Evolutionary conservation across 2,329 filamentous ascomycete genomes (phyloP).

Genomic region (Nemania serpens): DNA sequence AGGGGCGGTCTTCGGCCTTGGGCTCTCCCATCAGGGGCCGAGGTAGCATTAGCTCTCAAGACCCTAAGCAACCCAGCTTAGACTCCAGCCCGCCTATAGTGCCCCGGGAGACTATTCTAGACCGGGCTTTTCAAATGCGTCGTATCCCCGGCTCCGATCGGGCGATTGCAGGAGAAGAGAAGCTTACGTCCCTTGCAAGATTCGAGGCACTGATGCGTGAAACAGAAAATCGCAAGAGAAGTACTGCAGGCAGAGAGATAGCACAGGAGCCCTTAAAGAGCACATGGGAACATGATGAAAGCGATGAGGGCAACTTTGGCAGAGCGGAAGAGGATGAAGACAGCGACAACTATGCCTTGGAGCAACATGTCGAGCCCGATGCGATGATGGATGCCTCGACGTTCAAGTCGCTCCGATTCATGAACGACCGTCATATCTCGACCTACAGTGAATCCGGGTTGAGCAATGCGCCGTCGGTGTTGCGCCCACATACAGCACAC

Average conservation of each 20-base stretch:
- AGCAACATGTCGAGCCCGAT: constrained; percentile 38
- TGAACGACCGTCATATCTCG: constrained; percentile 50
- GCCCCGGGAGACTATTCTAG: constrained; percentile 68
- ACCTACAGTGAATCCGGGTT: constrained; percentile 40
- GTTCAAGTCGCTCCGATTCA: constrained; percentile 56
- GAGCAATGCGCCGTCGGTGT: constrained; percentile 40
- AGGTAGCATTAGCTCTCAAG: constrained; percentile 59
- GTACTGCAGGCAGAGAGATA: constrained; percentile 42
- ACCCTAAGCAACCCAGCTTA: constrained; percentile 43
- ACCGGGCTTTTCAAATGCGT: constrained; percentile 67
- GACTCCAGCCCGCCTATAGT: constrained; percentile 56
- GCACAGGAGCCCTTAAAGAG: constrained; percentile 50
- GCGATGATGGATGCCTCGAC: constrained; percentile 50
- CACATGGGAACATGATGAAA: constrained; percentile 57
- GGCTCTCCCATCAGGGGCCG: constrained; percentile 61
- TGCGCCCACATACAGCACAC: constrained; percentile 60
- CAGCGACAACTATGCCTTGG: constrained; percentile 47
- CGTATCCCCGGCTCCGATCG: constrained; percentile 65
- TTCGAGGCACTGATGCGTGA: constrained; percentile 71
- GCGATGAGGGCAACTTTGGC: constrained; percentile 48
- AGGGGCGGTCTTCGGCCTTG: constrained; percentile 62
- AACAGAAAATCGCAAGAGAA: constrained; percentile 56
- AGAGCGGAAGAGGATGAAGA: constrained; percentile 47
- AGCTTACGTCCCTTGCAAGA: constrained; percentile 66
- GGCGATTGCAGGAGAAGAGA: constrained; percentile 61